A percentile compares a stretch with the other conserved stretches of the same genome.
Evolutionary conservation across 1,139 yeast species (phyloP).

Genomic region (Diutina neorugosa): DNA sequence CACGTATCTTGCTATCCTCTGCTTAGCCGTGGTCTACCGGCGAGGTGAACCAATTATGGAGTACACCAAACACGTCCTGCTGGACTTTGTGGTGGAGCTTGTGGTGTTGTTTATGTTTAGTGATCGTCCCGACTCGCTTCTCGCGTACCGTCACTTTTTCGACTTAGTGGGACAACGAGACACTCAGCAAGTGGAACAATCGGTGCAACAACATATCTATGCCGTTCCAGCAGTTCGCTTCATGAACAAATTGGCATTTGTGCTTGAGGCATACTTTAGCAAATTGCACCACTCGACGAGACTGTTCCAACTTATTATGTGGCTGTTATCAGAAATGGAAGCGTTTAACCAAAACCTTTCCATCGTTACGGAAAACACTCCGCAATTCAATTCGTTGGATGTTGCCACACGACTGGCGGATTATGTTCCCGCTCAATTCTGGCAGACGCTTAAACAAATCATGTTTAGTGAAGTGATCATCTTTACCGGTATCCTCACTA

Average conservation of each 20-base stretch:
- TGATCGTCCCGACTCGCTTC: constrained; percentile 5
- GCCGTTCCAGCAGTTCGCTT: constrained; percentile 37
- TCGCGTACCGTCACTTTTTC: background rate
- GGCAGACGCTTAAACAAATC: constrained; percentile 29
- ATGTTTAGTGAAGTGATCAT: constrained; percentile 41
- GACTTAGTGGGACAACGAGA: background rate
- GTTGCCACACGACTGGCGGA: constrained; percentile 8
- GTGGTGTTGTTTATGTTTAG: constrained; percentile 15
- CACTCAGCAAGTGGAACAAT: constrained; percentile 8
- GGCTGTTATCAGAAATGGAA: constrained; percentile 13
- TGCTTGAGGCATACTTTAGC: constrained; percentile 26
- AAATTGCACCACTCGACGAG: constrained; percentile 11
- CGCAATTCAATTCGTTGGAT: constrained; percentile 11
- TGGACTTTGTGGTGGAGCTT: constrained; percentile 13
- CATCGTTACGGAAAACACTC: constrained; percentile 14
- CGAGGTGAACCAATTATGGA: constrained; percentile 13
- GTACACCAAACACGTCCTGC: constrained; percentile 14
- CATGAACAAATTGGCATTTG: constrained; percentile 34
- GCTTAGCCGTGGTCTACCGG: constrained; percentile 20
- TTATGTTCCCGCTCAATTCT: constrained; percentile 16
- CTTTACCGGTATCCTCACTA: constrained; percentile 41
- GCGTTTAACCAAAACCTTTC: constrained; percentile 18
- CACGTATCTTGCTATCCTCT: constrained; percentile 19
- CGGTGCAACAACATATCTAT: constrained; percentile 11
- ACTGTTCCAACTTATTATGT: constrained; percentile 14